Percentiles rank a stretch among this genome's conserved stretches.
Conservation (phyloP, 495 filamentous ascomycete species). For the Talaromyces stipitatus region DNA sequence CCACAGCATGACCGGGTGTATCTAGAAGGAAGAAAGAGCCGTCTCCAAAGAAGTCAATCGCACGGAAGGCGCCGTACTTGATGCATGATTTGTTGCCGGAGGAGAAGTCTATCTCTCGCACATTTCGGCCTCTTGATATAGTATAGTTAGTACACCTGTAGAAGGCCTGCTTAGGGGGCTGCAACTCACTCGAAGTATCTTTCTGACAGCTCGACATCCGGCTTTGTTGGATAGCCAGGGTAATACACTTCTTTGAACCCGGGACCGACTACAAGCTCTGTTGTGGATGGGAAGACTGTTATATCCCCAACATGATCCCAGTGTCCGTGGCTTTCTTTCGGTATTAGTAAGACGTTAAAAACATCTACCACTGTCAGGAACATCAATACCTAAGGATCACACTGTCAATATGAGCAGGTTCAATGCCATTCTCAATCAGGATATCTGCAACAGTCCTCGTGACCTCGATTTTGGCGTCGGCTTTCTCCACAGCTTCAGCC, state of each 20-base stretch:
- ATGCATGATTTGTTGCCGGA: conserved; percentile 20
- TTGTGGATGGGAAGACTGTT: conserved; percentile 38
- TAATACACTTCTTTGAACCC: conserved; percentile 40
- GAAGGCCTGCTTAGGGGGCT: conserved; percentile 8
- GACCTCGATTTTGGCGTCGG: conserved; percentile 23
- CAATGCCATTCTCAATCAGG: conserved; percentile 35
- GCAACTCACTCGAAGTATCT: conserved; percentile 29
- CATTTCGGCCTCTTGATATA: conserved; percentile 14
- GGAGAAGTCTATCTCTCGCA: conserved; percentile 46
- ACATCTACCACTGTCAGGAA: not conserved
- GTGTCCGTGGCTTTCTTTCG: conserved; percentile 42
- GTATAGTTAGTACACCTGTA: not conserved
- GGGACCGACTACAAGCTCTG: conserved; percentile 48
- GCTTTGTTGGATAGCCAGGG: conserved; percentile 45
- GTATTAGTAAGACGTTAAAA: not conserved
- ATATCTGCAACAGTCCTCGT: conserved; percentile 44
- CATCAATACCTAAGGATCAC: conserved; percentile 42
- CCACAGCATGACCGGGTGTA: conserved; percentile 35
- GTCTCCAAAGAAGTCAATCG: conserved; percentile 46
- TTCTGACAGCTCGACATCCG: conserved; percentile 31
- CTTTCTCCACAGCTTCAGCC: conserved; percentile 12
- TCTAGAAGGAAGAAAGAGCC: conserved; percentile 41
- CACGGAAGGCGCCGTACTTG: conserved; percentile 27
- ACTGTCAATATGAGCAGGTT: conserved; percentile 40
- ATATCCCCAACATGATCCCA: conserved; percentile 56